phyloP scores from a whole-genome alignment of 208 protist species.

The Herpetomonas samuelpessoai region DNA sequence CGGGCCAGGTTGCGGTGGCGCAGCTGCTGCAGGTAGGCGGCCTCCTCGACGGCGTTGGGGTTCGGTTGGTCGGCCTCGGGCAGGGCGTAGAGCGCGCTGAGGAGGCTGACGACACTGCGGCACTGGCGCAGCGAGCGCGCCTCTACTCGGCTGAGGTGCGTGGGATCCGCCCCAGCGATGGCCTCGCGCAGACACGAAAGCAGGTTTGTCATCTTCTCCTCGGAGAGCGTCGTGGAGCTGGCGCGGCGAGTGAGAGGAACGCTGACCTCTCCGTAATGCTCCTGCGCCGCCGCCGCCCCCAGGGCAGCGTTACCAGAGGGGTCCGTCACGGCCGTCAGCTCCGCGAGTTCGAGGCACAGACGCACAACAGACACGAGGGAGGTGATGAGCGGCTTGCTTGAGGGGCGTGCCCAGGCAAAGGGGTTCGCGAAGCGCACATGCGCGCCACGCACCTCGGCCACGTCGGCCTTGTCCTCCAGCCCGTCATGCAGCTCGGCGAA shows the following conservation, averaged over 20 bases:
- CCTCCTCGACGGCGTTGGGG: slow-evolving; percentile 65
- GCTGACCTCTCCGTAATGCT: slow-evolving; percentile 14
- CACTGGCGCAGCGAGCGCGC: slow-evolving; percentile 55
- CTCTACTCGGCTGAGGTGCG: slow-evolving; percentile 40
- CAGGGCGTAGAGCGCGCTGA: slow-evolving; percentile 80
- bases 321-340: slow-evolving; percentile 3
- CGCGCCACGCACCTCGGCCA: slow-evolving; percentile 64
- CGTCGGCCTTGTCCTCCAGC: slow-evolving; percentile 26
- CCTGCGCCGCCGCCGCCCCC: neutral
- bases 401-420: slow-evolving; percentile 56
- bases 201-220: slow-evolving; percentile 57
- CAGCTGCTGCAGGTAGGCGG: slow-evolving; percentile 69
- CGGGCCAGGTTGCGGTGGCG: slow-evolving; percentile 63
- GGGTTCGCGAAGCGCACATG: slow-evolving; percentile 25
- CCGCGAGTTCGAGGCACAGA: slow-evolving; percentile 23
- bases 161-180: slow-evolving; percentile 1
- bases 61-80: slow-evolving; percentile 65
- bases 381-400: slow-evolving; percentile 38
- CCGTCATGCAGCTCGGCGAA: slow-evolving; percentile 75
- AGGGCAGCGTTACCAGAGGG: neutral
- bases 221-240: slow-evolving; percentile 58
- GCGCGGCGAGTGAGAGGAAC: slow-evolving; percentile 22
- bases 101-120: slow-evolving; percentile 45
- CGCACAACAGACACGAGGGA: slow-evolving; percentile 58
- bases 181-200: slow-evolving; percentile 14